Evolutionary conservation across 202 grass and related monocot species (phyloP).

Genomic region (Carex sylvatica): DNA sequence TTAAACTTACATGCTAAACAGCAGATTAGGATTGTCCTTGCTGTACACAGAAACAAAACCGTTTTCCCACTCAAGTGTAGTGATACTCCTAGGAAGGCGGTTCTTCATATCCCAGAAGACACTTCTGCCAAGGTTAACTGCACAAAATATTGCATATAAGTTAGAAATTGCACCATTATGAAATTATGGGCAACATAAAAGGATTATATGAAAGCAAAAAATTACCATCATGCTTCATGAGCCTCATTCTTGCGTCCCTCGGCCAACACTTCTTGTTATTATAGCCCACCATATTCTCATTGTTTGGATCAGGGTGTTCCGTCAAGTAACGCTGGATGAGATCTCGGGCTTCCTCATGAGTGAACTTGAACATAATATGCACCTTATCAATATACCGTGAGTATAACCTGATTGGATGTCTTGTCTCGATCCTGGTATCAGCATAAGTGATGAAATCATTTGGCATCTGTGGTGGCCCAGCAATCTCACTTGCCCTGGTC

Average conservation of each 20-base stretch:
- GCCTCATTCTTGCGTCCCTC: conserved; percentile 97
- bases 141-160: conserved; percentile 3
- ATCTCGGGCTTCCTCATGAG: conserved; percentile 92
- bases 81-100: conserved; percentile 91
- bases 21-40: conserved; percentile 97
- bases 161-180: neutral
- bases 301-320: conserved; percentile 98
- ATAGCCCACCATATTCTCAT: conserved; percentile 99
- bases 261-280: conserved; percentile 99
- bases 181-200: neutral
- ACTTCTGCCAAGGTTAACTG: conserved; percentile 95
- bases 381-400: conserved; percentile 95
- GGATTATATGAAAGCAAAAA: neutral
- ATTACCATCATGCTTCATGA: conserved; percentile 98
- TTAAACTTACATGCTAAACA: conserved; percentile 84
- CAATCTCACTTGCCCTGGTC: conserved; percentile 89
- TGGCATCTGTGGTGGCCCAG: conserved; percentile 91
- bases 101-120: conserved; percentile 99
- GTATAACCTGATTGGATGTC: conserved; percentile 92
- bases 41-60: conserved; percentile 94
- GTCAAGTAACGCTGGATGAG: conserved; percentile 95
- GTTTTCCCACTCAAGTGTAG: conserved; percentile 99
- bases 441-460: conserved; percentile 97
- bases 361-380: conserved; percentile 94
- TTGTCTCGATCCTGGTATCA: conserved; percentile 88